Conservation (phyloP, 257 asterid genomes). For the Lycium barbarum region DNA sequence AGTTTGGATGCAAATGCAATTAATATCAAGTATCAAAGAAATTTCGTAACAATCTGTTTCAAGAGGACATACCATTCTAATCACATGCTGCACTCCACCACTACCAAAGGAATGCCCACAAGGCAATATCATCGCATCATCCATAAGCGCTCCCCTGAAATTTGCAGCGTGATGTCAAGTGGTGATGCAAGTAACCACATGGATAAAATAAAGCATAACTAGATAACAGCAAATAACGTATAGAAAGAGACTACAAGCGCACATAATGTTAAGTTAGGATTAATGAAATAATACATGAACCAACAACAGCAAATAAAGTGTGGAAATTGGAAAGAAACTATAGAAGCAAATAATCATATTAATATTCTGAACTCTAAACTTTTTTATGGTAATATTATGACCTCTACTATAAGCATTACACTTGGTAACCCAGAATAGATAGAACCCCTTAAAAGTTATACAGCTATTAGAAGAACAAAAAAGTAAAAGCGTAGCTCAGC, state of each 20-base stretch:
- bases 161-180: slow-evolving; percentile 29
- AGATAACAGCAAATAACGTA: neutral
- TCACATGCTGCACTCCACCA: slow-evolving; percentile 69
- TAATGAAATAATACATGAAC: neutral
- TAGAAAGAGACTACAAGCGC: neutral
- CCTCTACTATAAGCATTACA: neutral
- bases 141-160: slow-evolving; percentile 92
- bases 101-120: slow-evolving; percentile 97
- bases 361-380: neutral
- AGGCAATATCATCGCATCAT: slow-evolving; percentile 92
- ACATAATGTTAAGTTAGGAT: neutral
- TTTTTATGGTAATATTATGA: neutral
- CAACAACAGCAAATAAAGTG: neutral
- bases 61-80: slow-evolving; percentile 64
- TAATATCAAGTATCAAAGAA: neutral
- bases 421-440: neutral
- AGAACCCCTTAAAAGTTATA: neutral
- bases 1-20: neutral
- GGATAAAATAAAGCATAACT: slow-evolving; percentile 17
- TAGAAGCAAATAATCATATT: slow-evolving; percentile 3
- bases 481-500: neutral
- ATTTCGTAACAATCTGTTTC: neutral
- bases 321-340: neutral
- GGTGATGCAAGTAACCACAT: slow-evolving; percentile 19
- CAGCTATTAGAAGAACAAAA: neutral